A percentile compares a stretch with the other conserved stretches of the same genome.
Conservation (phyloP, 805 yeast genomes). For the Suhomyces emberorum region DNA sequence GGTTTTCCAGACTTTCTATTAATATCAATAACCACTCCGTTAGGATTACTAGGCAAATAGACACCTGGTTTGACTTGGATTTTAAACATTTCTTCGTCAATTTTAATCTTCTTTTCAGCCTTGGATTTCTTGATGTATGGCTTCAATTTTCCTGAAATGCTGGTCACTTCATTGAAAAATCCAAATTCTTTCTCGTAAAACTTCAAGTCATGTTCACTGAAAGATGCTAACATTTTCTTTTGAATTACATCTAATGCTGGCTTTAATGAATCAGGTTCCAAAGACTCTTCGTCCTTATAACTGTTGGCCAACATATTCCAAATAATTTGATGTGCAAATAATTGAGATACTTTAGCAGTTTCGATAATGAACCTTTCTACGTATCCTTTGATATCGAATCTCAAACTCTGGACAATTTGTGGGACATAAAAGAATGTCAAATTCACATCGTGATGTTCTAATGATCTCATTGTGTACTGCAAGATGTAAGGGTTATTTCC, state of each 20-base stretch:
- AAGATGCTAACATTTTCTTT: conserved; percentile 56
- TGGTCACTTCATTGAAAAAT: conserved; percentile 88
- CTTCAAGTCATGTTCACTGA: conserved; percentile 55
- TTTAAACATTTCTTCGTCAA: conserved; percentile 90
- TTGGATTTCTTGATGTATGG: conserved; percentile 92
- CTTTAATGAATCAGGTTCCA: conserved; percentile 75
- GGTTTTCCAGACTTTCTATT: conserved; percentile 92
- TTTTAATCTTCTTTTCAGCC: conserved; percentile 93
- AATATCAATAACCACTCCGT: conserved; percentile 89
- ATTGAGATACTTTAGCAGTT: conserved; percentile 83
- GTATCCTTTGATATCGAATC: conserved; percentile 80
- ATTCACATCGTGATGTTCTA: conserved; percentile 83
- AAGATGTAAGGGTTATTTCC: conserved; percentile 62
- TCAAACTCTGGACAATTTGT: conserved; percentile 88
- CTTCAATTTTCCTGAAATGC: conserved; percentile 90
- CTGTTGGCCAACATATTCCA: conserved; percentile 97
- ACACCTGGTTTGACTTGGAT: conserved; percentile 77
- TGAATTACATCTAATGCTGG: conserved; percentile 78
- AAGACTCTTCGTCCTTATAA: conserved; percentile 83
- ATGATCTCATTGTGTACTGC: conserved; percentile 87
- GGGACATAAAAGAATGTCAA: conserved; percentile 95
- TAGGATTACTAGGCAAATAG: conserved; percentile 94
- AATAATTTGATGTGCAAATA: conserved; percentile 95
- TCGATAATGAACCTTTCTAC: conserved; percentile 87
- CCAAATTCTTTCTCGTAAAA: conserved; percentile 82